phyloP scores from a whole-genome alignment of 2,329 filamentous ascomycete species.

The Epichloe sp. region DNA sequence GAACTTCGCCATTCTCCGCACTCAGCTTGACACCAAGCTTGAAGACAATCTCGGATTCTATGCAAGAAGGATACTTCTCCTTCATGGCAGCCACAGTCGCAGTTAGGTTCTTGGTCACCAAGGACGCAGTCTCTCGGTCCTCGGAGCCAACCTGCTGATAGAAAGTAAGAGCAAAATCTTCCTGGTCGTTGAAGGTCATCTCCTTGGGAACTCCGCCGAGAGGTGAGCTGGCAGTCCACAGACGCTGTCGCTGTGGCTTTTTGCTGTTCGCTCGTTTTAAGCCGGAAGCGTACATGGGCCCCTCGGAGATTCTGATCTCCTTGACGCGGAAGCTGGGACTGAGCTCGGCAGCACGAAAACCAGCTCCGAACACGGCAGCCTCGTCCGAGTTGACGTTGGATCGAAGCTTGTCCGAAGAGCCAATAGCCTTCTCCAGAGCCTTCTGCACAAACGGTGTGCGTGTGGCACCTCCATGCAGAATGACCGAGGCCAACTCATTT shows the following conservation, averaged over 20 bases:
- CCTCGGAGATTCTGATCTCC: conserved; percentile 79
- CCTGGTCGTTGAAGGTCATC: conserved; percentile 66
- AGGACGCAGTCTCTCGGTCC: conserved; percentile 49
- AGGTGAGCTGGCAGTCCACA: conserved; percentile 68
- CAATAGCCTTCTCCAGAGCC: conserved; percentile 63
- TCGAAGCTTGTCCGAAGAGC: conserved; percentile 65
- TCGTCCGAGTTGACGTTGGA: conserved; percentile 96
- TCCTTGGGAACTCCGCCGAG: conserved; percentile 69
- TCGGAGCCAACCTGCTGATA: conserved; percentile 54
- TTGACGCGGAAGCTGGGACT: conserved; percentile 96
- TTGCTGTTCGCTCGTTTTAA: conserved; percentile 60
- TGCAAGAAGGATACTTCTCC: conserved; percentile 60
- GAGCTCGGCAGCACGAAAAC: conserved; percentile 82
- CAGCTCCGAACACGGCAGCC: conserved; percentile 88
- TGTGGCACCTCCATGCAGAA: conserved; percentile 81
- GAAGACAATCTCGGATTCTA: conserved; percentile 62
- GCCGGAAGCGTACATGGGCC: conserved; percentile 57
- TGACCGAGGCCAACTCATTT: conserved; percentile 72
- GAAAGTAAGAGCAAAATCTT: conserved; percentile 70
- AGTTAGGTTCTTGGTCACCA: conserved; percentile 78
- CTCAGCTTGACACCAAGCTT: conserved; percentile 65
- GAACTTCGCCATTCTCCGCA: conserved; percentile 63
- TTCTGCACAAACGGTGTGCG: conserved; percentile 92
- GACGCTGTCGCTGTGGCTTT: conserved; percentile 63
- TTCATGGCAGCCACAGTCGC: conserved; percentile 66